Evolutionary conservation across 139 green algal species (phyloP).

Genomic region (Chlorella sp.): DNA sequence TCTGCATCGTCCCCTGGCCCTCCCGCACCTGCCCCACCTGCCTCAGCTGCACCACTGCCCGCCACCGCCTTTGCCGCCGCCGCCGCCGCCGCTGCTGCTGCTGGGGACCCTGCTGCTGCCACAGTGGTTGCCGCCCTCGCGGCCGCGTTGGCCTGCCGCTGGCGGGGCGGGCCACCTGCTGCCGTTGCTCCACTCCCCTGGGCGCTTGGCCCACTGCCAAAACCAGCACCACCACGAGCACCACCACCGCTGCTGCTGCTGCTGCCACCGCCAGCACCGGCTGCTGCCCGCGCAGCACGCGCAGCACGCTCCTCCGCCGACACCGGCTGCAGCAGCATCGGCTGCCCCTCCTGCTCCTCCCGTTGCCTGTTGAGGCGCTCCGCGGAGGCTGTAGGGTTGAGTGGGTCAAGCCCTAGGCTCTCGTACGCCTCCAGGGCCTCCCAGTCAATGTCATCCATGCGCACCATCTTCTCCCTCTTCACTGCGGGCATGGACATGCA

Average conservation of each 20-base stretch:
- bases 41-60: too few species aligned
- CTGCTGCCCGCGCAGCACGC: neutral
- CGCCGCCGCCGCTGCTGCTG: neutral
- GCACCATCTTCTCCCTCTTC: constrained; percentile 3
- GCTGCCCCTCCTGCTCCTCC: too few species aligned
- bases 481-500: too few species aligned
- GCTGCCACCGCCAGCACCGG: neutral
- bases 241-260: neutral
- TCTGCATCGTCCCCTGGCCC: neutral
- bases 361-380: neutral
- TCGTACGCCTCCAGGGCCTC: neutral
- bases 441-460: constrained; percentile 15
- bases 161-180: neutral
- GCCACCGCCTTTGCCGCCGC: too few species aligned
- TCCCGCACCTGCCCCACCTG: too few species aligned
- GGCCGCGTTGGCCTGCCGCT: neutral
- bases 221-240: too few species aligned
- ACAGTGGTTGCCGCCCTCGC: too few species aligned
- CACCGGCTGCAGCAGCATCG: neutral
- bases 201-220: too few species aligned
- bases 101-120: neutral
- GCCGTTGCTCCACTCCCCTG: too few species aligned
- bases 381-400: neutral
- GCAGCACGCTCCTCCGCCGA: neutral
- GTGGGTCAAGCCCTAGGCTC: neutral